Conservation (phyloP, 495 filamentous ascomycete genomes). For the Delitschia confertaspora region DNA sequence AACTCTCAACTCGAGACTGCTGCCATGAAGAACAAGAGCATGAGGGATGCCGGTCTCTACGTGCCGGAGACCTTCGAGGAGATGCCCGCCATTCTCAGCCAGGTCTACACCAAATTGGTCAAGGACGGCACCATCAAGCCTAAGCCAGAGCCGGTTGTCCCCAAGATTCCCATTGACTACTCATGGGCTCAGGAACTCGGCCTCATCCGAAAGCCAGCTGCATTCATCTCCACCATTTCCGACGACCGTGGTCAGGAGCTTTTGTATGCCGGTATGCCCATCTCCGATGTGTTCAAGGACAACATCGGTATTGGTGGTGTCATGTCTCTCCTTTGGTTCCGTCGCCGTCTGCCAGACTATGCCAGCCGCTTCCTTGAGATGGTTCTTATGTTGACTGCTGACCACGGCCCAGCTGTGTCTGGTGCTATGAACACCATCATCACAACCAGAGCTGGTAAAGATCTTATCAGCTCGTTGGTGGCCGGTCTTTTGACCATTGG, state of each 20-base stretch:
- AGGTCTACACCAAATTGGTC: constrained; percentile 79
- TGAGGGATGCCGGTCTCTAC: constrained; percentile 87
- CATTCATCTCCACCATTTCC: constrained; percentile 99
- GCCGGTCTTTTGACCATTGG: constrained; percentile 96
- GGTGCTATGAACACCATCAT: constrained; percentile 99
- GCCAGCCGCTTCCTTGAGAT: constrained; percentile 99
- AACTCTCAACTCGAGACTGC: constrained; percentile 99
- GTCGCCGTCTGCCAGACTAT: constrained; percentile 88
- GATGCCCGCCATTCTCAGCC: constrained; percentile 62
- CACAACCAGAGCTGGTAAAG: constrained; percentile 96
- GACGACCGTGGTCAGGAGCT: constrained; percentile 99
- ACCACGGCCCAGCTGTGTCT: constrained; percentile 97
- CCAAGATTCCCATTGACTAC: constrained; percentile 99
- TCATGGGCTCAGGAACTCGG: constrained; percentile 98
- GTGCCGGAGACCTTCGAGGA: constrained; percentile 98
- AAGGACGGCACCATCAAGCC: constrained; percentile 75
- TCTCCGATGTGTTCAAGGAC: constrained; percentile 97
- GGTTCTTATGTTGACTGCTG: constrained; percentile 99
- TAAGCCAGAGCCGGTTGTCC: constrained; percentile 77
- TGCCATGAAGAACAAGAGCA: constrained; percentile 87
- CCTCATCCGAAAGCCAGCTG: constrained; percentile 97
- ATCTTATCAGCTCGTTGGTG: constrained; percentile 89
- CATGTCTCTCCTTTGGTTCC: constrained; percentile 99
- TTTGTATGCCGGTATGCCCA: constrained; percentile 97
- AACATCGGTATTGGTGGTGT: constrained; percentile 99